phyloP scores from a whole-genome alignment of 2,329 filamentous ascomycete species.

The Epichloe typhina region DNA sequence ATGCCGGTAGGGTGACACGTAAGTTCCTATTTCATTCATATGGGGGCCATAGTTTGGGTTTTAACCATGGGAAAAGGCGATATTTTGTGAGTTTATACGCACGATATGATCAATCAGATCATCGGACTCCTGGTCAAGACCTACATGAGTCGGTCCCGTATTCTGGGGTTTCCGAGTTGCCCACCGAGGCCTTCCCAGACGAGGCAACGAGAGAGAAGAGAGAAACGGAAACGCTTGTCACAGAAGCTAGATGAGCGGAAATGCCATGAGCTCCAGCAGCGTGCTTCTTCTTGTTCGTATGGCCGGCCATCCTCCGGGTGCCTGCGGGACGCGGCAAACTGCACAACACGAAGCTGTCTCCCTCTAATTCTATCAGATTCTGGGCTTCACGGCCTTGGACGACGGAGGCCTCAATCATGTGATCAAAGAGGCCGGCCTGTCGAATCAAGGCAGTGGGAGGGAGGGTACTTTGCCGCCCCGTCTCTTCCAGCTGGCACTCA shows the following conservation, averaged over 20 bases:
- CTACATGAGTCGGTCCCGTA: not conserved
- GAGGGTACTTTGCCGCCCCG: slow-evolving; percentile 5
- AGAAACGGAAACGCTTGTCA: not conserved
- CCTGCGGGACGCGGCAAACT: not conserved
- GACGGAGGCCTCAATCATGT: slow-evolving; percentile 9
- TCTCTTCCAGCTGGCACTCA: not conserved
- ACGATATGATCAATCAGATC: not conserved
- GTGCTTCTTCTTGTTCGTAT: not conserved
- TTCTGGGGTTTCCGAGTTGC: not conserved
- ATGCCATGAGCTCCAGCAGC: too few species aligned
- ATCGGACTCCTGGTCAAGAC: not conserved
- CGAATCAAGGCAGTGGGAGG: slow-evolving; percentile 8
- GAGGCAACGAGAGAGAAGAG: not conserved
- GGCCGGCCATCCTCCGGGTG: not conserved
- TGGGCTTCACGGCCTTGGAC: not conserved
- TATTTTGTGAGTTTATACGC: not conserved
- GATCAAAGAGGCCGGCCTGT: slow-evolving; percentile 6
- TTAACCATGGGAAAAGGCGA: not conserved
- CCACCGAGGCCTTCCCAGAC: not conserved
- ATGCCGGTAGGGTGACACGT: not conserved
- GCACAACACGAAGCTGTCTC: not conserved
- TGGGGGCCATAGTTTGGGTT: not conserved
- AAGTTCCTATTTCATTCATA: not conserved
- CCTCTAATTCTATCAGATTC: not conserved
- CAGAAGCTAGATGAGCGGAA: not conserved